These are phyloP conservation scores for Rhodofomes roseus DNA, from an alignment of 1,284 basidiomycete genomes.

Conservation along the genomic window DNA sequence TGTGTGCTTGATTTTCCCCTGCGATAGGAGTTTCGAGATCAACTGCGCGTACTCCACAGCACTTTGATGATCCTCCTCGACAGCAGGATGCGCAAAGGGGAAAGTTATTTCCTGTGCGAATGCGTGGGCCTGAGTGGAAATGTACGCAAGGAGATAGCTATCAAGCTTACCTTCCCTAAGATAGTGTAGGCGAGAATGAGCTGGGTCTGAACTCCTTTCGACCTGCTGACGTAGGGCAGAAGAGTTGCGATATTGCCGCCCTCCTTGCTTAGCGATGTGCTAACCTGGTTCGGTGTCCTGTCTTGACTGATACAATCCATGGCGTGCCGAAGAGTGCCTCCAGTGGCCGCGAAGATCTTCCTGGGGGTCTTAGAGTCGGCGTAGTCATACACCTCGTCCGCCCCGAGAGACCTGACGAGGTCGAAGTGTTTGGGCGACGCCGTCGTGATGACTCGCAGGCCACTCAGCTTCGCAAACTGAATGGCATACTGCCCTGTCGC, in stretches of 20 bases:
- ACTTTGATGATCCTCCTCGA: slow-evolving; percentile 3
- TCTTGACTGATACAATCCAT: slow-evolving; percentile 26
- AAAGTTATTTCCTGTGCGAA: slow-evolving; percentile 8
- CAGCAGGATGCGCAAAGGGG: background rate
- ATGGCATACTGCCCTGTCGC: slow-evolving; percentile 37
- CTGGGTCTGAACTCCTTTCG: slow-evolving; percentile 19
- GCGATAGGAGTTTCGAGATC: slow-evolving; percentile 9
- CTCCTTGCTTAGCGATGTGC: slow-evolving; percentile 20
- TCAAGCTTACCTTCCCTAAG: slow-evolving; percentile 21
- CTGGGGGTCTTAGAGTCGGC: slow-evolving; percentile 22
- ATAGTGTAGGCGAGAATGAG: slow-evolving; percentile 26
- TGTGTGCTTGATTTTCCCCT: slow-evolving; percentile 10
- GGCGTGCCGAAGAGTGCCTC: slow-evolving; percentile 25
- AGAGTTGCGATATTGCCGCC: slow-evolving; percentile 25
- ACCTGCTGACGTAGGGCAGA: slow-evolving; percentile 18
- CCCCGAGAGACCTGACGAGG: slow-evolving; percentile 38
- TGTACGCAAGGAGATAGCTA: background rate
- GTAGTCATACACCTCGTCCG: slow-evolving; percentile 38
- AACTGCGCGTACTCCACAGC: slow-evolving; percentile 7
- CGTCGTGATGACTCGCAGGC: slow-evolving; percentile 38
- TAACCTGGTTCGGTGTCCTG: slow-evolving; percentile 21
- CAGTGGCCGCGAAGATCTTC: slow-evolving; percentile 23
- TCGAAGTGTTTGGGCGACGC: slow-evolving; percentile 38
- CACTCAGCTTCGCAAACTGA: slow-evolving; percentile 39
- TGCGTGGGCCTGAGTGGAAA: slow-evolving; percentile 2